These are phyloP conservation scores for Umbelopsis vinacea DNA, from an alignment of 192 early-diverging fungal genomes.

Conservation along the genomic window DNA sequence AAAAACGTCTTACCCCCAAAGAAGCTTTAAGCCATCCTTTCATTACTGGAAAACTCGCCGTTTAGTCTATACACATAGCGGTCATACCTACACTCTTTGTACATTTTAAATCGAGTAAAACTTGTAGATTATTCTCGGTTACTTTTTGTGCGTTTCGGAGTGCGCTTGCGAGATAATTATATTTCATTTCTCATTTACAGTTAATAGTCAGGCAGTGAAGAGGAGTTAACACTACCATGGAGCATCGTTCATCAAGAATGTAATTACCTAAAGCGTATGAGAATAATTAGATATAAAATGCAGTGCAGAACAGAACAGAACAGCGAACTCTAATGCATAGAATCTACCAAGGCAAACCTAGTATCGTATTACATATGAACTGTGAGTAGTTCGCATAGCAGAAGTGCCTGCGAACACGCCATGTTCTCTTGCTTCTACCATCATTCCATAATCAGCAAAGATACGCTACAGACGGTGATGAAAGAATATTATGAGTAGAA, in stretches of 20 bases:
- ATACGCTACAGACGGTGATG: too few species aligned
- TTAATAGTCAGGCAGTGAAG: too few species aligned
- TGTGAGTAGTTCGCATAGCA: not conserved
- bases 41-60: conserved; percentile 51
- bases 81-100: not conserved
- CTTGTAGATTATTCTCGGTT: not conserved
- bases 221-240: too few species aligned
- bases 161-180: too few species aligned
- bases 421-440: conserved; percentile 24
- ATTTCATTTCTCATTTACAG: too few species aligned
- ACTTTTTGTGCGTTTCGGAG: not conserved
- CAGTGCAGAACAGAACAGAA: too few species aligned
- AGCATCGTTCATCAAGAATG: too few species aligned
- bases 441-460: not conserved
- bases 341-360: not conserved
- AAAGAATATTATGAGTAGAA: too few species aligned
- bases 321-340: not conserved
- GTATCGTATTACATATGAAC: not conserved
- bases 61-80: not conserved
- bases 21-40: conserved; percentile 93
- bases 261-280: too few species aligned
- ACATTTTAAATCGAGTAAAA: not conserved
- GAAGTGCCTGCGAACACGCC: conserved; percentile 19
- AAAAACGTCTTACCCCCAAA: conserved; percentile 82
- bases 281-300: not conserved